Percentiles rank a stretch among this genome's conserved stretches.
These are phyloP conservation scores for Avena eriantha DNA, from an alignment of 176 grass and related monocot species.

Conservation along the genomic window DNA sequence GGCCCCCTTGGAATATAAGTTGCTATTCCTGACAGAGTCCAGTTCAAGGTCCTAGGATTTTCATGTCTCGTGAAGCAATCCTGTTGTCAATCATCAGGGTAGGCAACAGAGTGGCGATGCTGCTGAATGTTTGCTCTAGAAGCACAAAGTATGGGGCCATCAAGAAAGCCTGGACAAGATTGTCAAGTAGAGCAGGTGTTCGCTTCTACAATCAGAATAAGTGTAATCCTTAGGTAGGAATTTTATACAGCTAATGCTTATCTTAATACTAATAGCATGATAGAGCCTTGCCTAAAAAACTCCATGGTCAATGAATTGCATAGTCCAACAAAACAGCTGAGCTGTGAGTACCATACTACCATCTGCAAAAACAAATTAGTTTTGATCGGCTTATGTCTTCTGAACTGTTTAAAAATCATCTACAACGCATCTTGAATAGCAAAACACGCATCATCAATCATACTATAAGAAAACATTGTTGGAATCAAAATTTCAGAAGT, in stretches of 20 bases:
- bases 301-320: slow-evolving; percentile 91
- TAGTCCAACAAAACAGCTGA: slow-evolving; percentile 83
- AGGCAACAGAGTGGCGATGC: no score
- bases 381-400: not conserved
- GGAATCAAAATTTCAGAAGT: not conserved
- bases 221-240: not conserved
- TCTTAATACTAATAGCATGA: not conserved
- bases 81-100: no score
- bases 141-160: no score
- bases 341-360: slow-evolving; percentile 51
- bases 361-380: slow-evolving; percentile 51
- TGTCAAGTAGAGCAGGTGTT: no score
- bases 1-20: no score
- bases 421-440: slow-evolving; percentile 29
- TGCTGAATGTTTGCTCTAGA: no score
- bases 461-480: not conserved
- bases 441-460: not conserved
- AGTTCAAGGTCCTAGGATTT: no score
- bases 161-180: no score
- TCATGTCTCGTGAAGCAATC: no score
- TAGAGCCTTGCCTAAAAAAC: slow-evolving; percentile 74
- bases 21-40: no score
- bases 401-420: not conserved
- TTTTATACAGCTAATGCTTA: not conserved
- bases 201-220: not conserved